Conservation (phyloP, 2,329 filamentous ascomycete species). For the Microcyclospora pomicola region DNA sequence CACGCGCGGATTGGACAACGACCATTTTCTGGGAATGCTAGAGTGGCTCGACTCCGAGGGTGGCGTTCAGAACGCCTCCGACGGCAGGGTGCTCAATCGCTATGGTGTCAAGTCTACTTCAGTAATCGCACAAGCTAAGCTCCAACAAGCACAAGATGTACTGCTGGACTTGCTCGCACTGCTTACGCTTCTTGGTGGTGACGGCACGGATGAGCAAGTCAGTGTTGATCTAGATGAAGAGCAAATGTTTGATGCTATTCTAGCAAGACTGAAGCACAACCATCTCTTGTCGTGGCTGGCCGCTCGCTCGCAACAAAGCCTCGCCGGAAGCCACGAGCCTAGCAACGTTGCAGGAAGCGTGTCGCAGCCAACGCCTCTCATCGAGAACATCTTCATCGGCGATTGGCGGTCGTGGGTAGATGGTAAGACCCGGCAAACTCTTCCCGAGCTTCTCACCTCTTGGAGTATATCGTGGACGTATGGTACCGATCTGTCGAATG, state of each 20-base stretch:
- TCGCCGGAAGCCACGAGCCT: conserved; percentile 34
- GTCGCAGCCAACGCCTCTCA: conserved; percentile 14
- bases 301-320: conserved; percentile 2
- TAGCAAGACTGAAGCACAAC: conserved; percentile 57
- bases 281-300: conserved; percentile 61
- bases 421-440: conserved; percentile 10
- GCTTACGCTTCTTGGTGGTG: conserved; percentile 71
- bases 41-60: conserved; percentile 32
- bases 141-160: conserved; percentile 57
- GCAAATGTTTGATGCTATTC: conserved; percentile 53
- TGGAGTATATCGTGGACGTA: conserved; percentile 35
- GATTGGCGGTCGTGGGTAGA: conserved; percentile 23
- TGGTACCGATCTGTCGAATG: conserved; percentile 24
- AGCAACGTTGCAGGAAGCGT: not conserved
- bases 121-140: conserved; percentile 63
- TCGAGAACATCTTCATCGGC: conserved; percentile 27
- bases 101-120: conserved; percentile 66
- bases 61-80: conserved; percentile 25
- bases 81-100: conserved; percentile 45
- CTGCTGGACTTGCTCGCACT: conserved; percentile 74
- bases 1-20: conserved; percentile 29
- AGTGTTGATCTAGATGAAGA: conserved; percentile 39
- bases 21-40: conserved; percentile 39
- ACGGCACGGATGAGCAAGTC: conserved; percentile 49
- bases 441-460: conserved; percentile 26